Percentiles rank a stretch among this genome's conserved stretches.
Conservation (phyloP, 2,329 filamentous ascomycete genomes). For the Plenodomus tracheiphilus region DNA sequence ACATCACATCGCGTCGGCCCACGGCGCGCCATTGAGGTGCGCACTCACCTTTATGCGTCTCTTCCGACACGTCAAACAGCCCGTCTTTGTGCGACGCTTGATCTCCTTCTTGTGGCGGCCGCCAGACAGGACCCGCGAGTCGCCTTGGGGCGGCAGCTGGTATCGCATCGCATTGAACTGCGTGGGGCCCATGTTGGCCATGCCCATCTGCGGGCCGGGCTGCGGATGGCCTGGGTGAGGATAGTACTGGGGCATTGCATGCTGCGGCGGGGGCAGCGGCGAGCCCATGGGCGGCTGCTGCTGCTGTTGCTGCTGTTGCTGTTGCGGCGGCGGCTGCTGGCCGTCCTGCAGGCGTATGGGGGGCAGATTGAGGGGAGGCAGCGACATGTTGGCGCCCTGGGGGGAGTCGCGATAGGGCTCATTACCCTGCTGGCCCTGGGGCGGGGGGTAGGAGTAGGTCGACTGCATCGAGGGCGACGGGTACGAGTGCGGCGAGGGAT, state of each 20-base stretch:
- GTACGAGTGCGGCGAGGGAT: conserved; percentile 55
- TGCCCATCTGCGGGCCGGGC: conserved; percentile 55
- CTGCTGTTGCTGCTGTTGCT: conserved; percentile 28
- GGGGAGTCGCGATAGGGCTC: conserved; percentile 53
- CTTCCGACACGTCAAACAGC: conserved; percentile 62
- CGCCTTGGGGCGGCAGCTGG: conserved; percentile 55
- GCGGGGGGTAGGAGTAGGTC: conserved; percentile 54
- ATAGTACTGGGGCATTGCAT: conserved; percentile 58
- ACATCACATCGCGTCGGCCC: conserved; percentile 31
- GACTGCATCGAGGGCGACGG: conserved; percentile 55
- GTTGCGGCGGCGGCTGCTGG: conserved; percentile 42
- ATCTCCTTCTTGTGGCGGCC: conserved; percentile 73
- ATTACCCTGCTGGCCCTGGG: conserved; percentile 39
- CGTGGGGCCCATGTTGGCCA: conserved; percentile 53
- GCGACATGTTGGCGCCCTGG: conserved; percentile 49
- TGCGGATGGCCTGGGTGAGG: conserved; percentile 45
- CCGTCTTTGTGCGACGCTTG: conserved; percentile 74
- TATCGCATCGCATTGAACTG: conserved; percentile 57
- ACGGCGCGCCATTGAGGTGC: conserved; percentile 29
- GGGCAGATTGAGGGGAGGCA: conserved; percentile 54
- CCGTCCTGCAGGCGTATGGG: conserved; percentile 55
- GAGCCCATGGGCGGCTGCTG: conserved; percentile 53
- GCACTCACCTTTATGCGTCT: conserved; percentile 70
- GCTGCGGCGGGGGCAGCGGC: conserved; percentile 57
- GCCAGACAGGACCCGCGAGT: conserved; percentile 61